Evolutionary conservation across 2,329 filamentous ascomycete genomes (phyloP).

Genomic region (Phyllosticta ampelicida): DNA sequence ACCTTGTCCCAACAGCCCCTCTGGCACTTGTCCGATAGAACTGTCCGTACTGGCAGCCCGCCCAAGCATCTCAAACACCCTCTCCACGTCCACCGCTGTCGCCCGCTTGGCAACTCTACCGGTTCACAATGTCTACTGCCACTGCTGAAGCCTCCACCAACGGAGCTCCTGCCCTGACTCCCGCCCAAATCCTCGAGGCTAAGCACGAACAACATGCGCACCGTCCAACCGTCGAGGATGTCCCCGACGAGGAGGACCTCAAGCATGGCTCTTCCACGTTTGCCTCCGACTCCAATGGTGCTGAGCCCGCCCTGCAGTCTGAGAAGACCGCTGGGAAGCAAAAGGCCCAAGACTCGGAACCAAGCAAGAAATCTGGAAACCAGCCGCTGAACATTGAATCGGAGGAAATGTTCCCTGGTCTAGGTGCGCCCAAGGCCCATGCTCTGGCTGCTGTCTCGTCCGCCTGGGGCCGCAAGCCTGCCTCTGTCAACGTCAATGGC

Average conservation of each 20-base stretch:
- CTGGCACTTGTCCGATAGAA: constrained; percentile 27
- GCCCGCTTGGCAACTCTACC: constrained; percentile 8
- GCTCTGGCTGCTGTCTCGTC: constrained; percentile 51
- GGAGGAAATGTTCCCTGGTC: constrained; percentile 86
- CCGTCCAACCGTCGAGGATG: constrained; percentile 68
- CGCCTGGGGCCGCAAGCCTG: constrained; percentile 65
- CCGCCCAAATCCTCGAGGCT: constrained; percentile 51
- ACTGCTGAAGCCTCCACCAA: constrained; percentile 26
- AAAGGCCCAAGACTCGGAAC: constrained; percentile 42
- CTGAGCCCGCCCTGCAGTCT: constrained; percentile 36
- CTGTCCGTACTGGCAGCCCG: constrained; percentile 22
- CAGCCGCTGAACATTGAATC: constrained; percentile 65
- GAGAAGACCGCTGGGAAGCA: constrained; percentile 60
- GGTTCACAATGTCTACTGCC: constrained; percentile 25
- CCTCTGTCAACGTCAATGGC: constrained; percentile 36
- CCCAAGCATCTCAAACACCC: constrained; percentile 21
- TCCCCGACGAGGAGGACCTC: constrained; percentile 65
- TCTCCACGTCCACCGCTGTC: constrained; percentile 21
- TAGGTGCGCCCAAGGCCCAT: constrained; percentile 61
- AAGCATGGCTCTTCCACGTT: constrained; percentile 33
- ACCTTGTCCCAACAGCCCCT: constrained; percentile 8
- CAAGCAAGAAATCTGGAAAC: constrained; percentile 23
- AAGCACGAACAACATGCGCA: constrained; percentile 42
- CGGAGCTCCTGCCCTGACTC: constrained; percentile 26
- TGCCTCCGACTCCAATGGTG: constrained; percentile 13